These are phyloP conservation scores for Yarrowia deformans DNA, from an alignment of 805 yeast genomes.

Conservation along the genomic window DNA sequence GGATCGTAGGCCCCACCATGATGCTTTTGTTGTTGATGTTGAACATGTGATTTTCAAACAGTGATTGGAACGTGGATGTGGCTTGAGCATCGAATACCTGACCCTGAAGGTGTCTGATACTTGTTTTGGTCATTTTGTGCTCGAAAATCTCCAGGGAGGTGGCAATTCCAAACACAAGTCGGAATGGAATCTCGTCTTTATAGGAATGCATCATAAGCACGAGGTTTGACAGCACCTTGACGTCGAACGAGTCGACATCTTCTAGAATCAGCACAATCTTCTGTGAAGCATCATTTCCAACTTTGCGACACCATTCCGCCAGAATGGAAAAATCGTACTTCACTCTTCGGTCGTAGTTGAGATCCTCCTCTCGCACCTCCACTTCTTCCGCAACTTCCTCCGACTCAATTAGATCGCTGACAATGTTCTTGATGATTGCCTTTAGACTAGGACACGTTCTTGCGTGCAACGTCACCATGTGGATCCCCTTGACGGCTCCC, in stretches of 20 bases:
- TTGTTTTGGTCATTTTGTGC: conserved; percentile 48
- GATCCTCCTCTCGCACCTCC: conserved; percentile 41
- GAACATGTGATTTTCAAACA: conserved; percentile 44
- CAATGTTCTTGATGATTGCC: conserved; percentile 49
- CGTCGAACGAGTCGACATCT: conserved; percentile 53
- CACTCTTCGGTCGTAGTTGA: conserved; percentile 49
- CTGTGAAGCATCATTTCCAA: not conserved
- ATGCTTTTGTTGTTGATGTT: conserved; percentile 38
- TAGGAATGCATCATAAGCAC: conserved; percentile 50
- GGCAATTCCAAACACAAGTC: conserved; percentile 50
- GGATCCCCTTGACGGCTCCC: conserved; percentile 20
- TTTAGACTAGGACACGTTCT: conserved; percentile 51
- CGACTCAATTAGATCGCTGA: conserved; percentile 47
- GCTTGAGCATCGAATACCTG: conserved; percentile 46
- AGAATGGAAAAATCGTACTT: conserved; percentile 52
- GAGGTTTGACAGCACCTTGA: conserved; percentile 46
- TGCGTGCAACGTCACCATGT: conserved; percentile 48
- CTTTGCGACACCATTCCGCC: conserved; percentile 48
- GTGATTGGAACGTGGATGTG: conserved; percentile 40
- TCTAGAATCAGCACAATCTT: conserved; percentile 48
- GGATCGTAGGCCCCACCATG: conserved; percentile 45
- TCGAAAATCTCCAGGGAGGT: conserved; percentile 52
- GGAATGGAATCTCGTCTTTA: conserved; percentile 48
- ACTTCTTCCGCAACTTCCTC: conserved; percentile 40
- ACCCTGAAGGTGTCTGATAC: conserved; percentile 46